Percentiles rank a stretch among this genome's conserved stretches.
phyloP scores from a whole-genome alignment of 2,329 filamentous ascomycete species.

The Blastomyces emzantsi region DNA sequence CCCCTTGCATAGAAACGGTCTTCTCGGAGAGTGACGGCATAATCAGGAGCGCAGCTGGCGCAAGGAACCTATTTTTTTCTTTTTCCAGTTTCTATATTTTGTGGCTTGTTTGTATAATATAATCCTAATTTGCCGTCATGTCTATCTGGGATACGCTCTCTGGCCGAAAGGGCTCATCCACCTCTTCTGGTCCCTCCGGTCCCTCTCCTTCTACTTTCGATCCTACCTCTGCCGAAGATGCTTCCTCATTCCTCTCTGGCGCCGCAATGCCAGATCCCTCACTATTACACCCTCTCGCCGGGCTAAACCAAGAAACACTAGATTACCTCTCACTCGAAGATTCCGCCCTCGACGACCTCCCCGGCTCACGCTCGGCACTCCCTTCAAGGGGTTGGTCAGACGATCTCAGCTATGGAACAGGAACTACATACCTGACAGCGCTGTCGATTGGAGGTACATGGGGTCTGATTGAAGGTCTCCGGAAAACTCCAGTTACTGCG shows the following conservation, averaged over 20 bases:
- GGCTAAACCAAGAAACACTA: slow-evolving; percentile 82
- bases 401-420: slow-evolving; percentile 95
- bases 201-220: slow-evolving; percentile 56
- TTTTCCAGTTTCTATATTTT: slow-evolving; percentile 18
- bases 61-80: slow-evolving; percentile 17
- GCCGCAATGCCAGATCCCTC: slow-evolving; percentile 76
- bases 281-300: slow-evolving; percentile 83
- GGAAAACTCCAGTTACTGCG: slow-evolving; percentile 58
- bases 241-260: slow-evolving; percentile 73
- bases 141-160: slow-evolving; percentile 54
- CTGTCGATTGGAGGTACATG: slow-evolving; percentile 79
- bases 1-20: not conserved
- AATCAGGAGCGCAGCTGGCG: slow-evolving; percentile 8
- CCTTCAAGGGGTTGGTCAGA: slow-evolving; percentile 97
- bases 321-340: slow-evolving; percentile 96
- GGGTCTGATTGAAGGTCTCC: slow-evolving; percentile 84
- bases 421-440: slow-evolving; percentile 85
- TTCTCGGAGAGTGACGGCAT: slow-evolving; percentile 2
- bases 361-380: slow-evolving; percentile 75
- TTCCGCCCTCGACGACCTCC: slow-evolving; percentile 73
- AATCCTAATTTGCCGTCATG: slow-evolving; percentile 33
- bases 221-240: slow-evolving; percentile 64
- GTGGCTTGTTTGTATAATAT: slow-evolving; percentile 22
- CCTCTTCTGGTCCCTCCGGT: slow-evolving; percentile 23
- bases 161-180: slow-evolving; percentile 47